Evolutionary conservation across 805 yeast species (phyloP), one percentile per base, ranked within the genome.

Genomic region (Torulaspora maleeae): DNA sequence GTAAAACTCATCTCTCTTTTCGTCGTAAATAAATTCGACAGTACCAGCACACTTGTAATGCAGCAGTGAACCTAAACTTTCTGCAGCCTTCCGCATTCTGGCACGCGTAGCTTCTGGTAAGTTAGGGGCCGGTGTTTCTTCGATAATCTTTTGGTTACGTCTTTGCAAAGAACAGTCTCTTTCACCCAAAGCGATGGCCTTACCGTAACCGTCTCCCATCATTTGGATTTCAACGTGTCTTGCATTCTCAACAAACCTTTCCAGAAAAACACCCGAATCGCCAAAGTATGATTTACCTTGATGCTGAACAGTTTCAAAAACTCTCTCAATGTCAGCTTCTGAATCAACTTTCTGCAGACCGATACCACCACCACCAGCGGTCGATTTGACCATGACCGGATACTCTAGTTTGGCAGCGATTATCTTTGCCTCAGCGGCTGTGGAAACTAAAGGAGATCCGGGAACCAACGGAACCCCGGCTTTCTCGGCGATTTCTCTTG

Each of bases 361-460:
- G 60, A 91, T 91, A 69, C 99, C 99, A 68, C 99, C 99, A 61
- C 99, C 99, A 64, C 99, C 99, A 20, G 98, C 98, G 50, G 99
- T 93, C 20, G 95, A 85, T 68, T 91, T 91, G 41, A 93, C 86
- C 98, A 91, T 91, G 27, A 91, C 79, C 24, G 98, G 98, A 58
- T 87, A 93, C 46, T 77, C 85, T 41, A 91, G 72, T 56, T 77
- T 70, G 13, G 78, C 80, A 12, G 96, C 98, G 51, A 83, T 77
- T 49, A 70, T 74, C 46, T 74, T 72, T 3, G 98, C 98, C 58
- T 86, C 96, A 9, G 75, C 75, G 10, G 90, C 75, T 50, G 78
- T 70, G 1, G 77, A 70, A 29, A 91, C 81, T 54, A 93, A 74
- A 7, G 88, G 95, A 12, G 97, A 86, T 40, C 99, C 99, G n/a